Base-by-base conservation (phyloP, 768 basidiomycete species). In the Kwoniella botswanensis region DNA sequence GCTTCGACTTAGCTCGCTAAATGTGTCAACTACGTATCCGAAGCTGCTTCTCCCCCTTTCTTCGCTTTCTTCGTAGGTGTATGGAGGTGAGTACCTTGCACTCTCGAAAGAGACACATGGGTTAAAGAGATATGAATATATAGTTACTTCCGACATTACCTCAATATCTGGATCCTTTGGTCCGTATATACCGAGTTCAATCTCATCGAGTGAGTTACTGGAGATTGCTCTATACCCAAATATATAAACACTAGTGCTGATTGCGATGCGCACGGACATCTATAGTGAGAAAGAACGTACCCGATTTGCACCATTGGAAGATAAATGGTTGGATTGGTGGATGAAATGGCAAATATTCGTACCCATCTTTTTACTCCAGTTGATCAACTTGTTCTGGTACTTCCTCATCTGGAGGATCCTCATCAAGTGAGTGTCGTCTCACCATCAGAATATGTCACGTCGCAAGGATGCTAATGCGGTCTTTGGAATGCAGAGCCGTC, bases 371-470 rank as follows among this genome's bases (percentile, higher is more conserved):
- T 84, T 93, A 0, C 86, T 99, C 17, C 93, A 94, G 81, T 75
- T 88, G 52, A 86, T 99, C 76, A 98, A 98, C 80, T 70, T 96
- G 26, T 97, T 97, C 86, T 98, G 95, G 95, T 96, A 92, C 82
- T 89, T 86, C 84, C 86, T 94, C 29, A 94, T 98, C 82, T 83
- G 88, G 81, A 89, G 93, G 65, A 91, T 96, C 63, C 86, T 91
- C 17, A 83, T 87, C 60, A 87, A 91, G 93, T 93, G 72, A 55
- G 89, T 85, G 55, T 15, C 35, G 35, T 35, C 35, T 35, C 35
- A 35, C 35, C 35, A 35, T 35, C 35, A 35, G 35, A 35, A 7
- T 7, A 35, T 35, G 35, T 35, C 35, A 35, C 22, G 13, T 17
- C 5, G 46, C 18, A 50, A 42, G 58, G 22, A 21, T 46, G 52